Conservation (phyloP, 2,329 filamentous ascomycete genomes). For the Massarina eburnea region DNA sequence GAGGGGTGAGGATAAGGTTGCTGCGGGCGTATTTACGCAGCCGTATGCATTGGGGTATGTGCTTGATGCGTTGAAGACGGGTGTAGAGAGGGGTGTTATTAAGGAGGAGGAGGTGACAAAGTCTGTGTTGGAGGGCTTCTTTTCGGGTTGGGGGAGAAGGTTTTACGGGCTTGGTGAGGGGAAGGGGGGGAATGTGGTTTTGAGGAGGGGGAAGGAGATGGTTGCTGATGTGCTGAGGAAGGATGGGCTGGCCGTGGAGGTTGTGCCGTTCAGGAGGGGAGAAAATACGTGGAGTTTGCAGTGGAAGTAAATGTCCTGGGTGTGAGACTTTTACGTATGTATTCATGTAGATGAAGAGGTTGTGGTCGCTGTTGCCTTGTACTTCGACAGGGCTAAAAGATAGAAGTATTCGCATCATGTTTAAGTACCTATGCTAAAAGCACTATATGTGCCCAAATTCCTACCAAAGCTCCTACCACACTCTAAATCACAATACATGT, state of each 20-base stretch:
- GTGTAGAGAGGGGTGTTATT: constrained; percentile 57
- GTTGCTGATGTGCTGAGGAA: constrained; percentile 59
- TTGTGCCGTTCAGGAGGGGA: constrained; percentile 67
- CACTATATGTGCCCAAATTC: no score
- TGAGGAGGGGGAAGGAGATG: constrained; percentile 58
- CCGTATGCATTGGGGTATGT: constrained; percentile 68
- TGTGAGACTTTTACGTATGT: not conserved
- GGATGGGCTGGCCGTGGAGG: constrained; percentile 56
- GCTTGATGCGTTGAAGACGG: constrained; percentile 66
- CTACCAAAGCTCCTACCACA: no score
- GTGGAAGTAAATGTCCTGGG: constrained; percentile 29
- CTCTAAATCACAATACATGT: no score
- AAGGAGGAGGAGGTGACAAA: constrained; percentile 56
- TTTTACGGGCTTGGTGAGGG: constrained; percentile 59
- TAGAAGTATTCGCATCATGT: no score
- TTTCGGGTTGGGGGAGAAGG: constrained; percentile 57
- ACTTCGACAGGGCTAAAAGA: no score
- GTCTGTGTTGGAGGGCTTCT: constrained; percentile 60
- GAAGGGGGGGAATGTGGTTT: constrained; percentile 54
- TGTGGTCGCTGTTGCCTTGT: no score
- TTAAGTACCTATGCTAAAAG: no score
- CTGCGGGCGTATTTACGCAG: constrained; percentile 80
- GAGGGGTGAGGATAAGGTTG: constrained; percentile 53
- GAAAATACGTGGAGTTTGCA: constrained; percentile 60
- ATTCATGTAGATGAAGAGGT: not conserved